Conservation (phyloP, 208 protist species). For the Trypanosomatidae sp. region DNA sequence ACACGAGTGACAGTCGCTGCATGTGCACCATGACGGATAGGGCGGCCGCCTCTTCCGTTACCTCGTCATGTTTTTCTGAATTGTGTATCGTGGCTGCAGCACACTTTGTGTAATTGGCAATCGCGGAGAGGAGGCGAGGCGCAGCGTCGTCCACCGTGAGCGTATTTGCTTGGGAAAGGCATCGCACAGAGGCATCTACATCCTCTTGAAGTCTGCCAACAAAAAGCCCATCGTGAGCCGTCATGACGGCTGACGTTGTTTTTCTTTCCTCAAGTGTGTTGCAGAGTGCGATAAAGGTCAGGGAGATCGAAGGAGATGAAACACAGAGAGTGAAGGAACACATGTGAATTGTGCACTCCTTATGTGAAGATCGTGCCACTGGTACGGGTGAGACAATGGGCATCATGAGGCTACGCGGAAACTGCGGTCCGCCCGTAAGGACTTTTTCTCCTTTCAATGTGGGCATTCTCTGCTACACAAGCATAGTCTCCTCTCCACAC, state of each 20-base stretch:
- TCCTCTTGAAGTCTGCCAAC: neutral
- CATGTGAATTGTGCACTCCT: neutral
- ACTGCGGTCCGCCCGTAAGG: neutral
- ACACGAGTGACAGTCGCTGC: slow-evolving; percentile 5
- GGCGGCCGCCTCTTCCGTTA: neutral
- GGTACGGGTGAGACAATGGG: neutral
- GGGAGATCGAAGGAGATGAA: neutral
- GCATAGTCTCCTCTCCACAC: too few relatives aligned
- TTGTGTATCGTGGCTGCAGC: neutral
- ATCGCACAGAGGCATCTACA: neutral
- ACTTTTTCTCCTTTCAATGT: neutral
- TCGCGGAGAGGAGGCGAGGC: neutral
- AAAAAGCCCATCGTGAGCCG: neutral
- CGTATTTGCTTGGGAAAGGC: neutral
- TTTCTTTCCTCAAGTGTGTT: neutral
- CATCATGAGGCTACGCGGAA: neutral
- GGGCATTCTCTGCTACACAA: too few relatives aligned
- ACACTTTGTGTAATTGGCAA: neutral
- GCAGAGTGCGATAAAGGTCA: neutral
- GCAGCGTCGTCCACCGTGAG: neutral
- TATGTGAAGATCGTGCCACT: neutral
- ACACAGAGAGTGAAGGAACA: neutral
- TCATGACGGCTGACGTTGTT: neutral
- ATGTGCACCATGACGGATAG: slow-evolving; percentile 4
- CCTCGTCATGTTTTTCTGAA: neutral